Conservation (phyloP, 768 basidiomycete genomes). For the Leucogyrophana mollusca region DNA sequence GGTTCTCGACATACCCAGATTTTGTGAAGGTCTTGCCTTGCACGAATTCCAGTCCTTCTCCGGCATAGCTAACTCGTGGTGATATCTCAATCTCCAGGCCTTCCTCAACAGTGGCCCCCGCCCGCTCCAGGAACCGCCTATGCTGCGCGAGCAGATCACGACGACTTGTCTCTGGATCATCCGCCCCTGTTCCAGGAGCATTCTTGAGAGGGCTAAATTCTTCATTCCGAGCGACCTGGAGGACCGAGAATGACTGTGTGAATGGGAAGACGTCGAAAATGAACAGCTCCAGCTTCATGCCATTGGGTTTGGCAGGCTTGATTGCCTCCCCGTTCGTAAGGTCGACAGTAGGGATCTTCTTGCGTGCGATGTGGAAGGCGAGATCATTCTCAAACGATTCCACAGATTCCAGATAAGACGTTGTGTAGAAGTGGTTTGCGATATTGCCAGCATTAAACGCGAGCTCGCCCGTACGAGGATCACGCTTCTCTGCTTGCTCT, state of each 20-base stretch:
- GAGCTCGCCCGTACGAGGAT: conserved; percentile 69
- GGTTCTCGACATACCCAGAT: conserved; percentile 63
- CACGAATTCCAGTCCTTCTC: conserved; percentile 81
- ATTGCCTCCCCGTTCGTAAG: conserved; percentile 61
- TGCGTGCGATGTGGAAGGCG: conserved; percentile 96
- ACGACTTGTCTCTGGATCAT: conserved; percentile 89
- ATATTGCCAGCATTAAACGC: conserved; percentile 95
- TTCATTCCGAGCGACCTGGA: conserved; percentile 84
- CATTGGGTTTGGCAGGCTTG: conserved; percentile 90
- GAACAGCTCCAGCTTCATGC: conserved; percentile 99
- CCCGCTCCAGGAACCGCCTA: conserved; percentile 72
- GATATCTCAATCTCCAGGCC: conserved; percentile 89
- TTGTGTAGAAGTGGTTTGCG: conserved; percentile 97
- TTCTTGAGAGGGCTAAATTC: conserved; percentile 99
- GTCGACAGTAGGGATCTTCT: conserved; percentile 91
- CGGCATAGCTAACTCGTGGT: conserved; percentile 85
- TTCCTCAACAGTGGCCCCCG: conserved; percentile 72
- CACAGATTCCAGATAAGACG: conserved; percentile 73
- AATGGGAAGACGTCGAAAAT: conserved; percentile 99
- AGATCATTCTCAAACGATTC: conserved; percentile 84
- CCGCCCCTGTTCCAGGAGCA: conserved; percentile 87
- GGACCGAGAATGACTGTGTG: conserved; percentile 76
- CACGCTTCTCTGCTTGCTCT: conserved; percentile 80
- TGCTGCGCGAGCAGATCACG: conserved; percentile 89
- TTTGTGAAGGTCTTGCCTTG: conserved; percentile 78